Evolutionary conservation across 2,329 filamentous ascomycete species (phyloP), one percentile per base, ranked within the genome.

Genomic region (Orbilia quercus): DNA sequence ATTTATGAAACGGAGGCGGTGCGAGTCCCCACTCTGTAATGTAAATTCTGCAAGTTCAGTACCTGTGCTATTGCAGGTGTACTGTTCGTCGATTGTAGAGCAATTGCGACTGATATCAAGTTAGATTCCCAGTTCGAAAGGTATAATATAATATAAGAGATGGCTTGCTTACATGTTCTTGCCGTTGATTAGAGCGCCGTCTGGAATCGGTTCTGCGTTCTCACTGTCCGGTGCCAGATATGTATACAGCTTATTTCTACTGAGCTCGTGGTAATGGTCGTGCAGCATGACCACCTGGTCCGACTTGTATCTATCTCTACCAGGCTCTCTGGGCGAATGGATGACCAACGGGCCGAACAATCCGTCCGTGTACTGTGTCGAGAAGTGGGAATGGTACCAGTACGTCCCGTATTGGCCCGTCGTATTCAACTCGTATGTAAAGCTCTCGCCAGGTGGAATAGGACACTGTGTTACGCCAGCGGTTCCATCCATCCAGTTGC

Each of bases 401-500:
- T 86, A 82, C 0, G 81, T 86, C 1, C 83, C 84, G 4, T 81
- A 81, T 65, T 86, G 84, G 0, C 80, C 80, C 7, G 79, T 79
- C n/a, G 90, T 84, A 0, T 86, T 86, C 78, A 92, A 92, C 14
- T 85, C 85, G 79, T 92, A 92, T 0, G 84, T 87, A 74, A 90
- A 89, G 0, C 82, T 85, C 1, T 83, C 81, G 0, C 86, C 87
- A 0, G 89, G 87, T 0, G 86, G 83, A 50, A 92, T 88, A 0
- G 85, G 84, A 74, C 88, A 90, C 78, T 91, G 89, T 0, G 86
- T 89, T 3, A 91, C 84, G 36, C 86, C 88, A 0, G 87, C 83
- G 0, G 89, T 85, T 0, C 90, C 91, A 77, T 94, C 90, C 88
- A 91, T 91, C 65, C 84, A 84, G 69, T 87, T 91, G 0, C 89